A percentile compares a stretch with the other conserved stretches of the same genome.
phyloP scores from a whole-genome alignment of 2,329 filamentous ascomycete species.

The Phaeosphaeria sp. region DNA sequence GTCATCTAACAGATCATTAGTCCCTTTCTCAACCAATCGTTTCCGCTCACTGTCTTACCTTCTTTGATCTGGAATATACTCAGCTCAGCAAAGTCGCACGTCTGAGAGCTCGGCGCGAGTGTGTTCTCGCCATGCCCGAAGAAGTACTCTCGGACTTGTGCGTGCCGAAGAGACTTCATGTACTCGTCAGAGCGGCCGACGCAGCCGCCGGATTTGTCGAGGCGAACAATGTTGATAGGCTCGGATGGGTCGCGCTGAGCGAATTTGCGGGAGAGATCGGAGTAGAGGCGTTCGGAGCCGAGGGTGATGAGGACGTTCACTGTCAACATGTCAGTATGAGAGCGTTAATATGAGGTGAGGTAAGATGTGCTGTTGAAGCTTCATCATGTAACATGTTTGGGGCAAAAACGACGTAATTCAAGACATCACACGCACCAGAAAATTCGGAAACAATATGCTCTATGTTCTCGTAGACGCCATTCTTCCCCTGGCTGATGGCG shows the following conservation, averaged over 20 bases:
- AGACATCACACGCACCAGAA: conserved; percentile 58
- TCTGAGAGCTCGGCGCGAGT: conserved; percentile 86
- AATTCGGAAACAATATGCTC: conserved; percentile 78
- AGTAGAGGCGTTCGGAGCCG: conserved; percentile 78
- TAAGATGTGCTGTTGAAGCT: not conserved
- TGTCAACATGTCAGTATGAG: conserved; percentile 48
- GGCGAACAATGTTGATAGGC: conserved; percentile 73
- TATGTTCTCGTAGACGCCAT: conserved; percentile 75
- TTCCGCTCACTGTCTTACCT: conserved; percentile 47
- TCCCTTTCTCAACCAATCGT: not conserved
- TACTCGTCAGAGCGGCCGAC: conserved; percentile 77
- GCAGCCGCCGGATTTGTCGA: conserved; percentile 86
- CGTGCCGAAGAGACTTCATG: conserved; percentile 75
- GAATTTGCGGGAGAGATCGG: conserved; percentile 76
- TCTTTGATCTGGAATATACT: conserved; percentile 75
- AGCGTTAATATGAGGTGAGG: too few species aligned
- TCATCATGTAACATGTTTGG: not conserved
- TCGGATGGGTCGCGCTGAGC: conserved; percentile 65
- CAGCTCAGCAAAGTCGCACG: conserved; percentile 77
- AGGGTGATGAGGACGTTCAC: conserved; percentile 83
- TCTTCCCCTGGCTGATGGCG: conserved; percentile 68
- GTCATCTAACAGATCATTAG: conserved; percentile 2
- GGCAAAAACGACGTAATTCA: conserved; percentile 4
- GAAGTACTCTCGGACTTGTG: conserved; percentile 89
- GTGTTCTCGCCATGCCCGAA: conserved; percentile 77